Evolutionary conservation across 352 stramenopile species (phyloP).

Genomic region (Bremia lactucae): DNA sequence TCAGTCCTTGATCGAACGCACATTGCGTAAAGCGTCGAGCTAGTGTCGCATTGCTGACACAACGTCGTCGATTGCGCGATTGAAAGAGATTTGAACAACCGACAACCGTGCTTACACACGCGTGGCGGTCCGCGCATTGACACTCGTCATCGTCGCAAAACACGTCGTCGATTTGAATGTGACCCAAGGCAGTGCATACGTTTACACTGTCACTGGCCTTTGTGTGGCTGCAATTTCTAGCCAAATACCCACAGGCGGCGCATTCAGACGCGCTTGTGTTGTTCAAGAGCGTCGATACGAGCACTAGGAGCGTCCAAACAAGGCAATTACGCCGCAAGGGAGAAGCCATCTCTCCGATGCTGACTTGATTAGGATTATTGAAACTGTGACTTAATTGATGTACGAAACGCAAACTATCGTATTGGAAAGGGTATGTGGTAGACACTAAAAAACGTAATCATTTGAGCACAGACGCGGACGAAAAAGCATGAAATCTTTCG

Average conservation of each 20-base stretch:
- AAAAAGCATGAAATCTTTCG: conserved; percentile 77
- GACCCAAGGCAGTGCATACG: conserved; percentile 45
- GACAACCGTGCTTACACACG: conserved; percentile 54
- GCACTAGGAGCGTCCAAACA: conserved; percentile 8
- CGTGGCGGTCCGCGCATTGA: conserved; percentile 31
- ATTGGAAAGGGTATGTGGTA: conserved; percentile 6
- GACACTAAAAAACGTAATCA: conserved; percentile 3
- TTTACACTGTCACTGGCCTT: conserved; percentile 5
- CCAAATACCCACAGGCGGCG: conserved; percentile 46
- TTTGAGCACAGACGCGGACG: conserved; percentile 17
- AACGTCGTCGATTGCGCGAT: conserved; percentile 54
- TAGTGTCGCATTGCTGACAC: conserved; percentile 38
- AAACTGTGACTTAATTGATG: too few relatives aligned
- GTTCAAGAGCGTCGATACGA: conserved; percentile 10
- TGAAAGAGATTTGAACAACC: conserved; percentile 66
- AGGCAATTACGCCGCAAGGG: too few relatives aligned
- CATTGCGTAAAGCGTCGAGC: conserved; percentile 42
- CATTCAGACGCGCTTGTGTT: conserved; percentile 27
- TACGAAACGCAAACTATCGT: neutral
- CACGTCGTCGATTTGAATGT: conserved; percentile 73
- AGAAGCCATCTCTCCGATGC: too few relatives aligned
- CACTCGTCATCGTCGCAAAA: conserved; percentile 64
- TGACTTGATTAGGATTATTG: too few relatives aligned
- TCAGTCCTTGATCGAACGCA: conserved; percentile 34
- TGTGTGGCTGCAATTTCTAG: conserved; percentile 46